Evolutionary conservation across 768 basidiomycete genomes (phyloP).

Genomic region (Lactarius akahatsu): DNA sequence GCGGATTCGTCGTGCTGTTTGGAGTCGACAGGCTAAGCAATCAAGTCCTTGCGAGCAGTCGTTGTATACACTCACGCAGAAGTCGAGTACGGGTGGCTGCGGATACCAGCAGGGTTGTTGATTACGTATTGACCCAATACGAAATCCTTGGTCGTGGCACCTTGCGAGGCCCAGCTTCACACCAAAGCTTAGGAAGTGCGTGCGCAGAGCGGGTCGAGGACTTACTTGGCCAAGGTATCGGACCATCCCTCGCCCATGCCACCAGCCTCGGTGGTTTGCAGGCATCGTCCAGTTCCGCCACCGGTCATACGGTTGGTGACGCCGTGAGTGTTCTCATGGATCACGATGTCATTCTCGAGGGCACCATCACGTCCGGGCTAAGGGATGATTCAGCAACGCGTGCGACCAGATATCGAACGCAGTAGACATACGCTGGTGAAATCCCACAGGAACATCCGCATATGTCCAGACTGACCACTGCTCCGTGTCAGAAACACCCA

Average conservation of each 20-base stretch:
- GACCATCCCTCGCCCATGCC: slow-evolving; percentile 77
- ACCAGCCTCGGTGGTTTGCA: slow-evolving; percentile 61
- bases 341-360: slow-evolving; percentile 57
- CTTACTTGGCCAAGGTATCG: slow-evolving; percentile 40
- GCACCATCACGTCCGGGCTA: slow-evolving; percentile 62
- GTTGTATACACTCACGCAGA: slow-evolving; percentile 40
- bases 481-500: not conserved
- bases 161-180: slow-evolving; percentile 40
- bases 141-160: slow-evolving; percentile 38
- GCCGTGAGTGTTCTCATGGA: slow-evolving; percentile 46
- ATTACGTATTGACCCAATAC: slow-evolving; percentile 55
- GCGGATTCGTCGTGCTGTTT: slow-evolving; percentile 40
- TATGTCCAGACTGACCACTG: slow-evolving; percentile 42
- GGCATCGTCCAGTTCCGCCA: slow-evolving; percentile 55
- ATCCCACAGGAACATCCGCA: slow-evolving; percentile 43
- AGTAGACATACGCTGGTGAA: slow-evolving; percentile 33
- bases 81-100: slow-evolving; percentile 58
- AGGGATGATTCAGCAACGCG: not conserved
- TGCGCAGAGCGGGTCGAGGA: not conserved
- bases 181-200: slow-evolving; percentile 13
- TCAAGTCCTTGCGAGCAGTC: slow-evolving; percentile 31
- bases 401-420: slow-evolving; percentile 17
- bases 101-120: slow-evolving; percentile 51
- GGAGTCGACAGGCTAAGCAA: slow-evolving; percentile 3
- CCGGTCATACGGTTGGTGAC: slow-evolving; percentile 47